Conservation (phyloP, 1,284 basidiomycete genomes). For the Fomitopsis betulina region DNA sequence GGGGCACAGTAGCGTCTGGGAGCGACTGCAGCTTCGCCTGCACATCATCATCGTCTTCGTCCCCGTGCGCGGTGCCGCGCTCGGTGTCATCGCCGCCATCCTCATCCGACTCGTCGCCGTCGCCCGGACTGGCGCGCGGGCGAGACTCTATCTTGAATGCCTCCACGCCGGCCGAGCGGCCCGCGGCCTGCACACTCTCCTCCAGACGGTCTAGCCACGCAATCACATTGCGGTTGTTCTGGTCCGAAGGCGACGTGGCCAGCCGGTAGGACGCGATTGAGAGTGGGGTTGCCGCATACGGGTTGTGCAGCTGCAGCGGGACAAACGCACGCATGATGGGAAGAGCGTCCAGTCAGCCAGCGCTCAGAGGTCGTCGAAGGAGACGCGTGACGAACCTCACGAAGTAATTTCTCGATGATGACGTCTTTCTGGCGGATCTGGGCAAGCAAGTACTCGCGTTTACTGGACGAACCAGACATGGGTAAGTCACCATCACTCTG, state of each 20-base stretch:
- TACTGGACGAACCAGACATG: constrained; percentile 42
- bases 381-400: constrained; percentile 54
- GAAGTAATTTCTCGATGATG: constrained; percentile 76
- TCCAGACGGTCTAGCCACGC: constrained; percentile 61
- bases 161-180: constrained; percentile 20
- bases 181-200: constrained; percentile 30
- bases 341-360: background rate
- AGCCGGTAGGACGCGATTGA: constrained; percentile 71
- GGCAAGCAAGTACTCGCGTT: constrained; percentile 75
- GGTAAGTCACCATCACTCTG: constrained; percentile 20
- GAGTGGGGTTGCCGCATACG: constrained; percentile 70
- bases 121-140: constrained; percentile 14
- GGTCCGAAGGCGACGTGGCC: constrained; percentile 69
- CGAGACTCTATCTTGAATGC: constrained; percentile 44
- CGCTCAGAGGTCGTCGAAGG: background rate
- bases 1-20: constrained; percentile 65
- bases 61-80: constrained; percentile 21
- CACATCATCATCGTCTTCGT: constrained; percentile 29
- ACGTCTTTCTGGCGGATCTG: constrained; percentile 80
- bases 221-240: constrained; percentile 61
- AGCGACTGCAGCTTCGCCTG: constrained; percentile 45
- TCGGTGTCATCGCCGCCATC: constrained; percentile 21
- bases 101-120: constrained; percentile 21
- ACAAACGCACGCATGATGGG: background rate
- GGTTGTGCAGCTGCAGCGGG: constrained; percentile 60